Percentiles rank a stretch among this genome's conserved stretches.
These are phyloP conservation scores for Phytophthora megakarya DNA, from an alignment of 352 stramenopile genomes.

Conservation along the genomic window DNA sequence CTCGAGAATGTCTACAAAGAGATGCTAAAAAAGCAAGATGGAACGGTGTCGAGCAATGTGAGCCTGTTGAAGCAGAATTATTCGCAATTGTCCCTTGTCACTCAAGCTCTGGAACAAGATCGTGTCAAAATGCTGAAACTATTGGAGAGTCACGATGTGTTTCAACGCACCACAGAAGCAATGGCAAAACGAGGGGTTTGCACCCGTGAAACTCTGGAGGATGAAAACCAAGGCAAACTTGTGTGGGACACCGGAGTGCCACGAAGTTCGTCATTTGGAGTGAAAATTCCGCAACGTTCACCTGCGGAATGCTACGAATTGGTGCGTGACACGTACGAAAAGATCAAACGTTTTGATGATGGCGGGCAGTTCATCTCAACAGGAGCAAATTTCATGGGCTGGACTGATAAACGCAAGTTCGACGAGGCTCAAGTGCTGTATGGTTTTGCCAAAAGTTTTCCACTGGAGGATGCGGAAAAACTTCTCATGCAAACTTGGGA, in stretches of 20 bases:
- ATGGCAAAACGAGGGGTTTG: constrained; percentile 21
- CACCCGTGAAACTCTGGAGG: neutral
- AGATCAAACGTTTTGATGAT: constrained; percentile 52
- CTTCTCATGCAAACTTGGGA: constrained; percentile 51
- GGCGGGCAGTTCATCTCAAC: constrained; percentile 39
- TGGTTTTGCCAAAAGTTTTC: constrained; percentile 51
- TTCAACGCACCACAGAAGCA: constrained; percentile 36
- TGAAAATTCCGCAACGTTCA: constrained; percentile 25
- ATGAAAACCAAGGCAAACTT: constrained; percentile 5
- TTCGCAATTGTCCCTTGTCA: constrained; percentile 43
- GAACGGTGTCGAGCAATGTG: neutral
- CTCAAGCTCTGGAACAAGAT: constrained; percentile 47
- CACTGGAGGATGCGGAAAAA: constrained; percentile 37
- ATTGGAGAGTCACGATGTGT: constrained; percentile 40
- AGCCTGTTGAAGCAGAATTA: constrained; percentile 34
- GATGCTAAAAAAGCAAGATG: constrained; percentile 30
- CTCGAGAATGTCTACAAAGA: constrained; percentile 53
- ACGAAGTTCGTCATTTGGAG: constrained; percentile 42
- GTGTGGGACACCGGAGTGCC: constrained; percentile 38
- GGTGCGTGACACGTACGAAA: constrained; percentile 59
- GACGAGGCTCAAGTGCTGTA: constrained; percentile 43
- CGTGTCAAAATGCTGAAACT: constrained; percentile 39
- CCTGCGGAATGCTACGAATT: constrained; percentile 49
- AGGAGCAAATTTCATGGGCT: constrained; percentile 50
- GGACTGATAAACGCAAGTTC: constrained; percentile 51